phyloP scores from a whole-genome alignment of 228 moss, liverwort and hornwort species.

The Sphagnum magellanicum region DNA sequence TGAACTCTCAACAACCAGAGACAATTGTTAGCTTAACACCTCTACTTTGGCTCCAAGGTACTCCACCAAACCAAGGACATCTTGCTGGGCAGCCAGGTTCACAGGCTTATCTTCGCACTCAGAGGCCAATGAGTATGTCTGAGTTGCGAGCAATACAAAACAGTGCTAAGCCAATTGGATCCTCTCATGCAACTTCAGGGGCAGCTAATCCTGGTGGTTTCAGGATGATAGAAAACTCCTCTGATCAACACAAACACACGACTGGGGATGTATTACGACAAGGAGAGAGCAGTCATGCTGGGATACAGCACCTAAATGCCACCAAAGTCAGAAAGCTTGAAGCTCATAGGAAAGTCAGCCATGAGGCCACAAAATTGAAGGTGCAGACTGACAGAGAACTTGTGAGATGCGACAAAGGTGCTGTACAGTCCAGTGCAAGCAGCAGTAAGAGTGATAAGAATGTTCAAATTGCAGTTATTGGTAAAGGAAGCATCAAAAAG shows the following conservation, averaged over 20 bases:
- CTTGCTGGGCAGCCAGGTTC: slow-evolving; percentile 45
- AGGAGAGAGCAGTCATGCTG: slow-evolving; percentile 44
- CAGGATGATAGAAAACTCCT: no score
- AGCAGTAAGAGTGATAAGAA: slow-evolving; percentile 6
- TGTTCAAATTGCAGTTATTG: slow-evolving; percentile 11
- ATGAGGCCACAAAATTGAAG: no score
- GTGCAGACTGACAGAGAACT: slow-evolving; percentile 6
- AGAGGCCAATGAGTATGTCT: slow-evolving; percentile 15
- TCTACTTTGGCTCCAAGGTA: slow-evolving; percentile 60
- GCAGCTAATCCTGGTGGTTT: not conserved
- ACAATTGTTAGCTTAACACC: slow-evolving; percentile 43
- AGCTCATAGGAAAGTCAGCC: slow-evolving; percentile 2
- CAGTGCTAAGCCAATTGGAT: not conserved
- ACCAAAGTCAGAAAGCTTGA: slow-evolving; percentile 18
- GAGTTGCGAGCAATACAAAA: not conserved
- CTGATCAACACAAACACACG: slow-evolving; percentile 18
- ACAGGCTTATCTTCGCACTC: slow-evolving; percentile 56
- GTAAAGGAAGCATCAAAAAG: slow-evolving; percentile 33
- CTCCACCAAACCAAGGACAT: slow-evolving; percentile 53
- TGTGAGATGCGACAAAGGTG: slow-evolving; percentile 17
- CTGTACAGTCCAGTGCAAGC: slow-evolving; percentile 9
- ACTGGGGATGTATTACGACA: slow-evolving; percentile 24
- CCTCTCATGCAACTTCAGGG: no score
- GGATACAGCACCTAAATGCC: slow-evolving; percentile 18
- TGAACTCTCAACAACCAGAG: slow-evolving; percentile 15